A percentile compares a stretch with the other conserved stretches of the same genome.
Conservation (phyloP, 2,329 filamentous ascomycete genomes). For the Teratosphaeria nubilosa region DNA sequence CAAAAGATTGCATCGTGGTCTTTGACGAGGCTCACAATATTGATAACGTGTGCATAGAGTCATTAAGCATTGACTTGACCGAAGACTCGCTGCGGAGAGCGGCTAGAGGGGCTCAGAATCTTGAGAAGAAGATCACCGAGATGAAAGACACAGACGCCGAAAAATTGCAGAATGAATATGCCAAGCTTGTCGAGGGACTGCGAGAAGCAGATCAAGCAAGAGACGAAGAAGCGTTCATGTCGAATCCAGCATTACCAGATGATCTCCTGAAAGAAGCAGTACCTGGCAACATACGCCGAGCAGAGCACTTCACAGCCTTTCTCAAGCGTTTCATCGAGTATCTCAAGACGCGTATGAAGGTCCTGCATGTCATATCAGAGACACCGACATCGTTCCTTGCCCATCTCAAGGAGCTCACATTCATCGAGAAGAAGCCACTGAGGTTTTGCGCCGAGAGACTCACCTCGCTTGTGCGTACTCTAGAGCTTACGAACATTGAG, state of each 20-base stretch:
- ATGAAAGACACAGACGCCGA: constrained; percentile 95
- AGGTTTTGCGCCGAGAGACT: constrained; percentile 90
- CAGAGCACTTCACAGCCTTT: constrained; percentile 92
- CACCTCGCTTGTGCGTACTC: constrained; percentile 84
- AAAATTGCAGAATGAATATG: constrained; percentile 89
- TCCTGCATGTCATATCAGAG: constrained; percentile 92
- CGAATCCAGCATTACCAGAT: constrained; percentile 87
- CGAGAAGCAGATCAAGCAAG: constrained; percentile 79
- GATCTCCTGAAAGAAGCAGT: constrained; percentile 93
- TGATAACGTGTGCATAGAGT: constrained; percentile 98
- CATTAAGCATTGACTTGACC: constrained; percentile 89
- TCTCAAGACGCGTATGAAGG: constrained; percentile 91
- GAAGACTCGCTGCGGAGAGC: constrained; percentile 90
- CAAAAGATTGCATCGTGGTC: constrained; percentile 96
- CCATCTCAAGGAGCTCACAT: constrained; percentile 90
- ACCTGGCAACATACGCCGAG: constrained; percentile 88
- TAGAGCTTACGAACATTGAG: constrained; percentile 95
- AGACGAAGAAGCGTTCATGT: constrained; percentile 93
- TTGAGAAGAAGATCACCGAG: constrained; percentile 82
- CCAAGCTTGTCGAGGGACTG: constrained; percentile 86
- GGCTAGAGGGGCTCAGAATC: constrained; percentile 76
- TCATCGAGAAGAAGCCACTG: constrained; percentile 92
- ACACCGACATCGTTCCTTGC: constrained; percentile 88
- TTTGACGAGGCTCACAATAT: constrained; percentile 99
- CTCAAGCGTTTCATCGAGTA: constrained; percentile 97